These are phyloP conservation scores for Balansia obtecta DNA, from an alignment of 2,329 filamentous ascomycete species.

Conservation along the genomic window DNA sequence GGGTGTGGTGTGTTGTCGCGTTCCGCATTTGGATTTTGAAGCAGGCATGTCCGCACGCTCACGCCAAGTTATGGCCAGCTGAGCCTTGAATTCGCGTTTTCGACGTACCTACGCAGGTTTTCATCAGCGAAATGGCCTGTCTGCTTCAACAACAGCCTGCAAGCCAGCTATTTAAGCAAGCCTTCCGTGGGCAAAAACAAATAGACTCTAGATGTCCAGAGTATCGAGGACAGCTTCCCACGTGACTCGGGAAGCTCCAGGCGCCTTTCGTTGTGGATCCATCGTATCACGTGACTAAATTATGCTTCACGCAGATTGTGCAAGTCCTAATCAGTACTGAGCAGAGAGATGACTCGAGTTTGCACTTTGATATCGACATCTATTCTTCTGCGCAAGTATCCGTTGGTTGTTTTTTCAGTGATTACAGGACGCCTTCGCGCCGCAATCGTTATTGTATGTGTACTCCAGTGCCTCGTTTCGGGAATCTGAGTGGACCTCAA, in stretches of 20 bases:
- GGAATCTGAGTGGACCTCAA: constrained; percentile 1
- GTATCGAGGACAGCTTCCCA: neutral
- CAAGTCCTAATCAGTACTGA: neutral
- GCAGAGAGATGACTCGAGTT: constrained; percentile 4
- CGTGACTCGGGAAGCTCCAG: neutral
- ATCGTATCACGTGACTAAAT: constrained; percentile 1
- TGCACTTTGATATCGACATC: constrained; percentile 21
- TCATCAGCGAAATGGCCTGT: neutral
- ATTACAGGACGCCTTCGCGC: constrained; percentile 19
- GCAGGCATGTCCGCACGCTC: neutral
- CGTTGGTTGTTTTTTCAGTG: constrained; percentile 23
- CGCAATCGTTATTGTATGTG: constrained; percentile 23
- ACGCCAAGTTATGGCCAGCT: neutral
- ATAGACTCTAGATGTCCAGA: no score
- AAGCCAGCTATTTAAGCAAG: no score
- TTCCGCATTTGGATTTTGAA: neutral
- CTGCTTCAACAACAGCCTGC: neutral
- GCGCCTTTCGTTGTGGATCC: neutral
- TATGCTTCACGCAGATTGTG: constrained; percentile 2
- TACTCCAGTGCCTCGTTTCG: neutral
- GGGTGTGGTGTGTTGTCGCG: no score
- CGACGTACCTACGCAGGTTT: neutral
- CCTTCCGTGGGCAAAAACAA: no score
- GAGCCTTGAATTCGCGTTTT: neutral
- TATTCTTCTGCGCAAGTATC: constrained; percentile 27